Evolutionary conservation across 306 rosid genomes (phyloP), one percentile per base, ranked within the genome.

Genomic region (Trifolium repens): DNA sequence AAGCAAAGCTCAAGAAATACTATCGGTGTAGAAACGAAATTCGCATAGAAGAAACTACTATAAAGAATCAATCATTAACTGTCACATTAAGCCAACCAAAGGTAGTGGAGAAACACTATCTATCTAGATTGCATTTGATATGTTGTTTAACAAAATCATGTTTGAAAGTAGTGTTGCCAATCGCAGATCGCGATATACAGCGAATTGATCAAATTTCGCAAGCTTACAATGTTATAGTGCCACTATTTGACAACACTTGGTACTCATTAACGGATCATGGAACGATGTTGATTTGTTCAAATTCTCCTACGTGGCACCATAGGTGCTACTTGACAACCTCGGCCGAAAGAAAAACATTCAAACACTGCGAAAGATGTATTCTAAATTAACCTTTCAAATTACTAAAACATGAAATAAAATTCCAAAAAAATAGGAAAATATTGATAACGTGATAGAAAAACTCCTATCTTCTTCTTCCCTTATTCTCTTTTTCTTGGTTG

Each of bases 11-110:
- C 65, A 22, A 46, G n/a, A 72, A 60, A 58, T 22, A 42, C 19
- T 65, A n/a, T 2, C n/a, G 3, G 42, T 15, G 53, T 7, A 55
- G 30, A 49, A 35, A 55, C 54, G 39, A 40, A 60, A 14, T 75
- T 34, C 44, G 42, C 34, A 60, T 24, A 77, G 7, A 76, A 67
- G 24, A 74, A 64, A 62, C 77, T 14, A 7, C 80, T 39, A 26
- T 2, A 1, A 43, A 7, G 22, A 75, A 80, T 61, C 9, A 40
- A 69, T 37, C 30, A 26, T 49, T 11, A 57, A n/a, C 9, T 34
- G 40, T 34, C 61, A 35, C 9, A 49, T 9, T 13, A 57, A 49
- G 60, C 34, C 43, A 69, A 35, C 49, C 44, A 71, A 64, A 34
- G 47, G 47, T 14, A 58, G 64, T 14, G 32, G n/a, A 17, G 59